Base-by-base conservation (phyloP, 192 early-diverging fungal genomes). In the Helicostylum pulchrum region DNA sequence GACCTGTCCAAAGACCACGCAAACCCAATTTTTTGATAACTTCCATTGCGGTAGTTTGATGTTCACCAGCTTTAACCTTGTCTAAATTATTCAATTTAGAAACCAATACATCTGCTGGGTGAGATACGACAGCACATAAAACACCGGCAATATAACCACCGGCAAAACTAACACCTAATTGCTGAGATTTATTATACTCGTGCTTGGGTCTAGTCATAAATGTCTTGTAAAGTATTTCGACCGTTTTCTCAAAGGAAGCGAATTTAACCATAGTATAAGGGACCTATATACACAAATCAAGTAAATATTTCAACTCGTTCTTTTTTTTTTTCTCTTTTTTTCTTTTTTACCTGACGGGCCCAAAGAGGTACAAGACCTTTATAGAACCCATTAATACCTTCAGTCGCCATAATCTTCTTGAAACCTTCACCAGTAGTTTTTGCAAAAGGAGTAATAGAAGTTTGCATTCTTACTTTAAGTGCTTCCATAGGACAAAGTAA, bases 81-180 rank as follows among this genome's bases (percentile, higher is more conserved):
- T 61, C 45, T 19, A 68, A 39, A 50, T 71, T 68, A 34, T 76
- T 76, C 39, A 80, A 39, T 54, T 88, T 85, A 32, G 84, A 86
- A 12, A 90, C 83, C 57, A 95, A 72, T 1, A 91, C 88, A 72
- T 95, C 93, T 34, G 93, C 93, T 8, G 93, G 93, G 77, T 95
- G 93, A 49, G 90, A 92, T 46, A 95, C 89, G 67, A 94, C 84
- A 58, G 93, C 93, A 79, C 88, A 90, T 62, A 90, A 85, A 61
- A 95, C 80, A 83, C 93, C 93, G 30, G 91, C 91, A 76, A 88
- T 84, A 80, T 93, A 93, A 57, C 93, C 93, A 68, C 88, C 93
- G 6, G 83, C 84, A 62, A 92, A 90, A 65, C 89, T 87, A 51
- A 93, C 86, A 56, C 86, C 87, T 10, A 76, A 30, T 61, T 90